Percentiles rank a stretch among this genome's conserved stretches.
These are phyloP conservation scores for Boletus rubroflammeus DNA, from an alignment of 768 basidiomycete species.

Conservation along the genomic window DNA sequence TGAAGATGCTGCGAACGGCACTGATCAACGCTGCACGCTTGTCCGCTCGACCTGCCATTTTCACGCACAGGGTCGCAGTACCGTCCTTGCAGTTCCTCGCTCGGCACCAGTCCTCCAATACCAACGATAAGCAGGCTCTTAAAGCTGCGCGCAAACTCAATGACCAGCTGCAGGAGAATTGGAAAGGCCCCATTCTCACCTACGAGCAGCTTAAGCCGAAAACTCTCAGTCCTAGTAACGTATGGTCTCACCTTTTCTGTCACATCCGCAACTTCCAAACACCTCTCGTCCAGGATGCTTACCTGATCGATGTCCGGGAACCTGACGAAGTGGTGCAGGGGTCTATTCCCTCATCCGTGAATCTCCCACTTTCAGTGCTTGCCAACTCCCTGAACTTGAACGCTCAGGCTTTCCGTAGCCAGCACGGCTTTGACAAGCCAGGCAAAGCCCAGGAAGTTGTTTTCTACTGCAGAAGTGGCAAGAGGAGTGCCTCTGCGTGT, in stretches of 20 bases:
- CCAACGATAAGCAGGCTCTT: conserved; percentile 21
- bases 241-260: conserved; percentile 24
- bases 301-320: conserved; percentile 89
- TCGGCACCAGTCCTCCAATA: conserved; percentile 36
- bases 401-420: conserved; percentile 53
- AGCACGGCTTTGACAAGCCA: conserved; percentile 75
- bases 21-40: conserved; percentile 15
- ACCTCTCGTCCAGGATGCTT: conserved; percentile 49
- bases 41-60: conserved; percentile 6
- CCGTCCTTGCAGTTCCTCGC: conserved; percentile 17
- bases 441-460: conserved; percentile 66
- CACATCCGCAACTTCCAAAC: conserved; percentile 8
- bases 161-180: conserved; percentile 56
- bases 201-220: conserved; percentile 82
- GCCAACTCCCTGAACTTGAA: conserved; percentile 58
- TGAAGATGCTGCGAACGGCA: conserved; percentile 24
- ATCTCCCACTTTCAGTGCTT: conserved; percentile 81
- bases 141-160: conserved; percentile 32
- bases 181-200: conserved; percentile 67
- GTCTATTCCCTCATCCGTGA: conserved; percentile 88
- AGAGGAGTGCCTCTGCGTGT: conserved; percentile 74
- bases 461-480: conserved; percentile 90
- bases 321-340: conserved; percentile 89
- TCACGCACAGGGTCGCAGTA: conserved; percentile 1
- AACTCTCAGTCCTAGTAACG: conserved; percentile 70